Percentiles rank a stretch among this genome's conserved stretches.
These are phyloP conservation scores for Heimioporus sp. DNA, from an alignment of 768 basidiomycete genomes.

Conservation along the genomic window DNA sequence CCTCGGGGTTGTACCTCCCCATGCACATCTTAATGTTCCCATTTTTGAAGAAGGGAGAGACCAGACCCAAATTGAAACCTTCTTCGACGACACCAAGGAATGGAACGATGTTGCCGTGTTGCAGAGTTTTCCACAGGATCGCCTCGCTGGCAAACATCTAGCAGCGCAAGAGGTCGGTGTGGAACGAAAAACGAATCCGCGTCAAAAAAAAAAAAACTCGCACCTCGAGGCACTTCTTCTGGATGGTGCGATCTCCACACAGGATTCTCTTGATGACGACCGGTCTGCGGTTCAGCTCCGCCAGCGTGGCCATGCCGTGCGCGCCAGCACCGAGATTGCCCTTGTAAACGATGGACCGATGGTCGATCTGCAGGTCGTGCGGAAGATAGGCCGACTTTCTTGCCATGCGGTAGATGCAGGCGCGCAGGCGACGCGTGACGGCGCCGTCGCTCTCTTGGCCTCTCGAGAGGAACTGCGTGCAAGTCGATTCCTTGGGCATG, in stretches of 20 bases:
- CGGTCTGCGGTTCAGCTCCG: conserved; percentile 3
- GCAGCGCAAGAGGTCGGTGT: neutral
- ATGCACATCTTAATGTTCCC: conserved; percentile 17
- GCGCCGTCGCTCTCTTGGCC: neutral
- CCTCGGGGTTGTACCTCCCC: neutral
- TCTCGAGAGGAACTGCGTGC: conserved; percentile 14
- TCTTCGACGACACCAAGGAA: conserved; percentile 20
- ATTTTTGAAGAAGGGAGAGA: conserved; percentile 22
- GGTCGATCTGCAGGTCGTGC: conserved; percentile 10
- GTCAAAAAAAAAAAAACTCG: neutral
- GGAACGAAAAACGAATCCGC: neutral
- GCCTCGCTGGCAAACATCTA: conserved; percentile 27
- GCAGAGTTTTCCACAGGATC: conserved; percentile 25
- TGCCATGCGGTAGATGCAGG: conserved; percentile 26
- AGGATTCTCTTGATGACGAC: conserved; percentile 28
- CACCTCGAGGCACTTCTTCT: conserved; percentile 14
- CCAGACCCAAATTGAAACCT: conserved; percentile 15
- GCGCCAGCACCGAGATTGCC: conserved; percentile 8
- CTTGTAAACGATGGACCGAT: neutral
- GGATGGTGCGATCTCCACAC: neutral
- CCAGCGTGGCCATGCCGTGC: conserved; percentile 21
- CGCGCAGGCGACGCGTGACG: conserved; percentile 12
- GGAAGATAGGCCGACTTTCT: conserved; percentile 28
- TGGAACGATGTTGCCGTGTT: conserved; percentile 26
- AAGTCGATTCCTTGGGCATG: neutral